A percentile compares a stretch with the other conserved stretches of the same genome.
Conservation (phyloP, 2,329 filamentous ascomycete genomes). For the Pyricularia sp. region DNA sequence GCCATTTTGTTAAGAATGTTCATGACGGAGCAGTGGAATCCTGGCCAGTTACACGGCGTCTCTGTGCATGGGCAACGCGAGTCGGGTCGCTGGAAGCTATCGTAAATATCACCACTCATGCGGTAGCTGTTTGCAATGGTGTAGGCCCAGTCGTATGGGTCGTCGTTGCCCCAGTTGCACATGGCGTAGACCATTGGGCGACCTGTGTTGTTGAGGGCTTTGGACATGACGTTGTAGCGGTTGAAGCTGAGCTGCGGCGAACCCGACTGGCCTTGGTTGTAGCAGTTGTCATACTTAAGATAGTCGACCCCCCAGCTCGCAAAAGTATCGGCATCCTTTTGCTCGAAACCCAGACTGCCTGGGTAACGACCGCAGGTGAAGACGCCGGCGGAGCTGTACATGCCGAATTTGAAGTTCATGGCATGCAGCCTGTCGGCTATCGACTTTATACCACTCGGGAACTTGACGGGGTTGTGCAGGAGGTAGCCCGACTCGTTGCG, state of each 20-base stretch:
- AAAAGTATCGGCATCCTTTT: constrained; percentile 40
- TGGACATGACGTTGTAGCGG: constrained; percentile 21
- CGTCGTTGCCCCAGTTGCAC: constrained; percentile 25
- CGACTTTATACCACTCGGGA: constrained; percentile 24
- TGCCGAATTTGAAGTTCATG: constrained; percentile 26
- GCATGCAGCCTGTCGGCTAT: constrained; percentile 24
- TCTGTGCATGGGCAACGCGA: constrained; percentile 15
- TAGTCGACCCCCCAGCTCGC: constrained; percentile 43
- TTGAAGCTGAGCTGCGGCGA: constrained; percentile 18
- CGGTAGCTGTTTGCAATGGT: constrained; percentile 23
- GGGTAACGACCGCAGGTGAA: constrained; percentile 41
- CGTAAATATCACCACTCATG: constrained; percentile 23
- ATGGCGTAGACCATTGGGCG: constrained; percentile 21
- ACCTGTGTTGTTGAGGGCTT: constrained; percentile 22
- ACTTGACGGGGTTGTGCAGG: constrained; percentile 22
- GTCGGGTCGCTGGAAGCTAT: constrained; percentile 22
- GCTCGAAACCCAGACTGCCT: constrained; percentile 41
- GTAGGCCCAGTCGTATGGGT: constrained; percentile 17
- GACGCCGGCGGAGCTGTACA: constrained; percentile 31
- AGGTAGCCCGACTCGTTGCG: constrained; percentile 16
- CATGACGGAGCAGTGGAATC: constrained; percentile 17
- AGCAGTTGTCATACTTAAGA: constrained; percentile 43
- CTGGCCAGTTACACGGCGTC: constrained; percentile 8
- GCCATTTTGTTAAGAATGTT: constrained; percentile 18
- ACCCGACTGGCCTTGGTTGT: constrained; percentile 18